These are phyloP conservation scores for Paramecium caudatum DNA, from an alignment of 73 alveolate species.

Conservation along the genomic window DNA sequence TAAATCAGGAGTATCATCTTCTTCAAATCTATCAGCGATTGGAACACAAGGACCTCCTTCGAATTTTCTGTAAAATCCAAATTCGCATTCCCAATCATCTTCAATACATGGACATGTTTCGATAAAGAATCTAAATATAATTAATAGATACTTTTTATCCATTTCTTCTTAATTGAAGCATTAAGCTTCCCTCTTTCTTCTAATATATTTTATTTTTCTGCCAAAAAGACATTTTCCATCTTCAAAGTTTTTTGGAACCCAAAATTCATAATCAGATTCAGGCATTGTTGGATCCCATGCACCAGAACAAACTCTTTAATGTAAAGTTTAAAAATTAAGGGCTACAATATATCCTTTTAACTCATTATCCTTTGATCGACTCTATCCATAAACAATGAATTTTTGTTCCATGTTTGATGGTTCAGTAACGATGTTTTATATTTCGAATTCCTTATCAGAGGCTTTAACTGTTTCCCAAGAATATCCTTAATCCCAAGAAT, in stretches of 20 bases:
- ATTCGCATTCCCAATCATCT: constrained; percentile 90
- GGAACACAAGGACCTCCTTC: constrained; percentile 77
- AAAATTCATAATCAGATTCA: constrained; percentile 86
- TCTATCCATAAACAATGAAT: constrained; percentile 84
- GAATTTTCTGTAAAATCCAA: constrained; percentile 78
- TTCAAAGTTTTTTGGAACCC: constrained; percentile 88
- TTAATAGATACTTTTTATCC: constrained; percentile 67
- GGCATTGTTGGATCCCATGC: constrained; percentile 81
- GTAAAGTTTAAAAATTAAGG: constrained; percentile 81
- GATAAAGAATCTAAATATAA: constrained; percentile 62
- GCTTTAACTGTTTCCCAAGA: constrained; percentile 80
- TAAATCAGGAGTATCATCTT: constrained; percentile 69
- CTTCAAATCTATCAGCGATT: constrained; percentile 64
- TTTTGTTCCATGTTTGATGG: constrained; percentile 80
- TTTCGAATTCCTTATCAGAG: constrained; percentile 68
- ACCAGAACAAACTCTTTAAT: constrained; percentile 81
- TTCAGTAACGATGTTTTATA: constrained; percentile 85
- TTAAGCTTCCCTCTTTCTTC: constrained; percentile 85
- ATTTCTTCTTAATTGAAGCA: constrained; percentile 87
- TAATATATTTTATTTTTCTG: constrained; percentile 83
- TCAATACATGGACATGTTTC: constrained; percentile 89
- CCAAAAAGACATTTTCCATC: constrained; percentile 88
- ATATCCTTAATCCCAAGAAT: constrained; percentile 84
- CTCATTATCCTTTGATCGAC: constrained; percentile 29
- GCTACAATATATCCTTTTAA: constrained; percentile 81